phyloP scores from a whole-genome alignment of 1,284 basidiomycete genomes.

The Gymnopus androsaceus region DNA sequence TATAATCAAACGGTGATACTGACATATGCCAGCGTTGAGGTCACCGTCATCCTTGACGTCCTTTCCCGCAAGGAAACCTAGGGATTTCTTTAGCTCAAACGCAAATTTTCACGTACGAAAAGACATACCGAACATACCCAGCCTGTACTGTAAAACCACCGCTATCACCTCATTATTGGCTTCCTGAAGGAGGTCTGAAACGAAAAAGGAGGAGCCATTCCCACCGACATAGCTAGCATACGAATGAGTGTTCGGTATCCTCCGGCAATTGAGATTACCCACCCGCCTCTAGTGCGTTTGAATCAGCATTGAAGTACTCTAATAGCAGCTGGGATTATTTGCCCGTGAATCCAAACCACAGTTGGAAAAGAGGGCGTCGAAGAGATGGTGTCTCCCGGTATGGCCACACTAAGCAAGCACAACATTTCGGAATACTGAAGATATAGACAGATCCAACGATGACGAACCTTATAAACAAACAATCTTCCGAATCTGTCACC shows the following conservation, averaged over 20 bases:
- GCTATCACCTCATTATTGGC: conserved; percentile 21
- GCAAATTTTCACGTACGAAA: neutral
- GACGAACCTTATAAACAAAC: conserved; percentile 42
- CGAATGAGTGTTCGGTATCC: neutral
- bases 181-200: conserved; percentile 18
- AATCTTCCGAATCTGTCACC: conserved; percentile 35
- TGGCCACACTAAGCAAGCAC: conserved; percentile 31
- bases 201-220: conserved; percentile 15
- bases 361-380: conserved; percentile 31
- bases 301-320: neutral
- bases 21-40: conserved; percentile 29
- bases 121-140: conserved; percentile 36
- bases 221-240: conserved; percentile 18
- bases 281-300: too few species aligned
- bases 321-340: neutral
- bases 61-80: conserved; percentile 28
- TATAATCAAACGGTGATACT: conserved; percentile 6
- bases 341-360: conserved; percentile 45
- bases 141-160: conserved; percentile 24
- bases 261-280: neutral
- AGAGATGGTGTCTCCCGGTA: conserved; percentile 9
- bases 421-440: neutral
- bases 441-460: too few species aligned
- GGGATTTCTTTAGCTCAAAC: neutral
- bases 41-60: conserved; percentile 27